phyloP scores from a whole-genome alignment of 164 flowering plant genomes.

The Brasenia schreberi region DNA sequence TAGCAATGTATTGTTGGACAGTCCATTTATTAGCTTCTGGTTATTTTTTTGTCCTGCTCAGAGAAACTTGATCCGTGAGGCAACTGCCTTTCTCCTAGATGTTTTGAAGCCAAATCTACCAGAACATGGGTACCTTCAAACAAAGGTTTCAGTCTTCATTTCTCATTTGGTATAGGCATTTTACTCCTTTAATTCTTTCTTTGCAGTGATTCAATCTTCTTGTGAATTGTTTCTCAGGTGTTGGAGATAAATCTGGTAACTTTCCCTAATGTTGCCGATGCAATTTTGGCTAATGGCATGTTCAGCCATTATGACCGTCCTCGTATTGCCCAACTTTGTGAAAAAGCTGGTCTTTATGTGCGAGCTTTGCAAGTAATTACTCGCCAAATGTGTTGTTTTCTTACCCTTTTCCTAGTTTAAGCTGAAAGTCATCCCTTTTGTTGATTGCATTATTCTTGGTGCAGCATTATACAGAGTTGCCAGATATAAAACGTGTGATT shows the following conservation, averaged over 20 bases:
- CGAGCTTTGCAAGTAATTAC: slow-evolving; percentile 70
- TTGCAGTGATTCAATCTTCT: neutral
- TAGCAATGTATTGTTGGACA: too few relatives aligned
- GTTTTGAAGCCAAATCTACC: slow-evolving; percentile 76
- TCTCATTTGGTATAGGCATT: neutral
- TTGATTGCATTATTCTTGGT: slow-evolving; percentile 4
- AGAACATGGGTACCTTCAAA: slow-evolving; percentile 63
- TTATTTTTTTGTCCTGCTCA: slow-evolving; percentile 7
- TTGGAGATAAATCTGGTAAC: slow-evolving; percentile 96
- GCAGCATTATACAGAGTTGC: slow-evolving; percentile 95
- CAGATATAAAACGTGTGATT: slow-evolving; percentile 94
- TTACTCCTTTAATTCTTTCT: neutral
- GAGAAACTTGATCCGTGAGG: slow-evolving; percentile 84
- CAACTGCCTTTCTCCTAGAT: slow-evolving; percentile 71
- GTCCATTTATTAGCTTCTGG: too few relatives aligned
- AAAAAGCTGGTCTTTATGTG: slow-evolving; percentile 86
- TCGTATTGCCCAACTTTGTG: slow-evolving; percentile 97
- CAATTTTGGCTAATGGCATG: slow-evolving; percentile 98
- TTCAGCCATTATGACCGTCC: slow-evolving; percentile 98
- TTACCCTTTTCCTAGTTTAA: neutral
- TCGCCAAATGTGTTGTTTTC: neutral
- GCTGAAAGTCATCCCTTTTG: neutral
- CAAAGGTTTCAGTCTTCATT: slow-evolving; percentile 33
- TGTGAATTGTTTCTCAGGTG: slow-evolving; percentile 32
- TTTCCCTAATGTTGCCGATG: slow-evolving; percentile 98